These are phyloP conservation scores for Diaporthe helianthi DNA, from an alignment of 2,329 filamentous ascomycete genomes.

Conservation along the genomic window DNA sequence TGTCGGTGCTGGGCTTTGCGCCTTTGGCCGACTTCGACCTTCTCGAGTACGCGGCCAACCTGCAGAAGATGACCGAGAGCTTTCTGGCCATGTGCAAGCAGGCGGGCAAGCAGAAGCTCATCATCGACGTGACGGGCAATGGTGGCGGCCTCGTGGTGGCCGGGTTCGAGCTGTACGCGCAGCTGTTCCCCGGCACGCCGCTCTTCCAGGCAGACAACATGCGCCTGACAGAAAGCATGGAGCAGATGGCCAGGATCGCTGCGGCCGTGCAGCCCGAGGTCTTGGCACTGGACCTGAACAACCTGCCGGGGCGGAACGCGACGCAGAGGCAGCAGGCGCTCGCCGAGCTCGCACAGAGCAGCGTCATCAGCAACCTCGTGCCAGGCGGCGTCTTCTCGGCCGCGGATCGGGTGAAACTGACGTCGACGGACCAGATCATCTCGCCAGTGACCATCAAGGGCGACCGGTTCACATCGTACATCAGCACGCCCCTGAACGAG, in stretches of 20 bases:
- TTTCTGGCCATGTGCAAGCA: slow-evolving; percentile 55
- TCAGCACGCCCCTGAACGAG: slow-evolving; percentile 50
- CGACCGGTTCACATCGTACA: slow-evolving; percentile 57
- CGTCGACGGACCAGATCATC: slow-evolving; percentile 43
- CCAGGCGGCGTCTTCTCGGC: slow-evolving; percentile 55
- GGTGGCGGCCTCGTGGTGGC: slow-evolving; percentile 60
- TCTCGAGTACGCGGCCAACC: slow-evolving; percentile 38
- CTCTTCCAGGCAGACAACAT: slow-evolving; percentile 59
- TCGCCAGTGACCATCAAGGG: slow-evolving; percentile 46
- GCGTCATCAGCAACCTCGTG: slow-evolving; percentile 52
- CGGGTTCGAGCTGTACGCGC: slow-evolving; percentile 56
- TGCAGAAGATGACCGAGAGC: slow-evolving; percentile 38
- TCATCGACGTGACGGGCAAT: slow-evolving; percentile 70
- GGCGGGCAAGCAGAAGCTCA: slow-evolving; percentile 62
- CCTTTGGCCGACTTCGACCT: slow-evolving; percentile 34
- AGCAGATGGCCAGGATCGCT: slow-evolving; percentile 50
- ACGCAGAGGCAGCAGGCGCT: slow-evolving; percentile 48
- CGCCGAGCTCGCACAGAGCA: slow-evolving; percentile 52
- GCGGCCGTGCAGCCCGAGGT: slow-evolving; percentile 39
- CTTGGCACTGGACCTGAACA: slow-evolving; percentile 41
- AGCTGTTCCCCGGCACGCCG: slow-evolving; percentile 58
- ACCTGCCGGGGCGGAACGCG: not conserved
- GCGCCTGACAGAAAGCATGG: slow-evolving; percentile 55
- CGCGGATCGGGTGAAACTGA: slow-evolving; percentile 41
- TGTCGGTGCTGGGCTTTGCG: slow-evolving; percentile 41